Conservation (phyloP, 352 stramenopile species). For the Pythium apleroticum region DNA sequence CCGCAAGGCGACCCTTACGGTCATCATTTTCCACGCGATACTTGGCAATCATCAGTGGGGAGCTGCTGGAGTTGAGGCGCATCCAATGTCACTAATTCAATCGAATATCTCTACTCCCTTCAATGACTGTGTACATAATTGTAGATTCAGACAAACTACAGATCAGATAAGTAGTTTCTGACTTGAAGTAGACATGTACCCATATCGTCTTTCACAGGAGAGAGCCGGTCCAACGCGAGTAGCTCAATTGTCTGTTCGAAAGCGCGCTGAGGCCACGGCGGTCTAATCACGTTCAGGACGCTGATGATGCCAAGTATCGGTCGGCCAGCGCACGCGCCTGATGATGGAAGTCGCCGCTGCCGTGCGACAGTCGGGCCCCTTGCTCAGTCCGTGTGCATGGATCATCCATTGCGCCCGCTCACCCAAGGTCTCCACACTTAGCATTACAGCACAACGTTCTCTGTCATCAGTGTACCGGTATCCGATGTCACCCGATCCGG, state of each 20-base stretch:
- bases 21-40: conserved; percentile 25
- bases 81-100: not conserved
- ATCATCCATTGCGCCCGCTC: not conserved
- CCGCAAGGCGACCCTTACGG: conserved; percentile 45
- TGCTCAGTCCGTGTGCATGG: not conserved
- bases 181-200: conserved; percentile 2
- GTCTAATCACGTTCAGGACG: not conserved
- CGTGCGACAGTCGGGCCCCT: not conserved
- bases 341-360: not conserved
- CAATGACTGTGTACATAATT: not conserved
- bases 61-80: not conserved
- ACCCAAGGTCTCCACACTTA: not conserved
- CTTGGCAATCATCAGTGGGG: not conserved
- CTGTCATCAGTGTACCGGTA: not conserved
- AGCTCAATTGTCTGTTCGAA: not conserved
- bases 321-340: not conserved
- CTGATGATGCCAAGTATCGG: not conserved
- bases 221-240: conserved; percentile 1
- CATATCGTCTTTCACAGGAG: conserved; percentile 1
- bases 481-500: too few species aligned
- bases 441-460: not conserved
- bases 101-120: not conserved
- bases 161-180: not conserved
- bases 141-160: not conserved
- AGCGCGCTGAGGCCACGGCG: not conserved